Conservation (phyloP, 306 rosid genomes). For the Acmispon strigosus region DNA sequence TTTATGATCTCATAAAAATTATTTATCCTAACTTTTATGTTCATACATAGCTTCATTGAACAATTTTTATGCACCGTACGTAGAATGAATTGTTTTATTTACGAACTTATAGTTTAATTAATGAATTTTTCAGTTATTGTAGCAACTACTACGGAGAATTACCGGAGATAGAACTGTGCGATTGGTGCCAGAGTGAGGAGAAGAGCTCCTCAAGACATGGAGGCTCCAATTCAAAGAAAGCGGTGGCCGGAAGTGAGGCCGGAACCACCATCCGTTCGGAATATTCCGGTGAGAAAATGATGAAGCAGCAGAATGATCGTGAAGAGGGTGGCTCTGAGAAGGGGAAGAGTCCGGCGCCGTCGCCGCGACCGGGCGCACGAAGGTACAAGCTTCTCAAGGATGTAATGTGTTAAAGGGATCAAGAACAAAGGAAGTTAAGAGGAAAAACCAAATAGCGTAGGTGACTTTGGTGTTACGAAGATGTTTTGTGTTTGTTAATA, state of each 20-base stretch:
- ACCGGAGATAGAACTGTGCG: conserved; percentile 72
- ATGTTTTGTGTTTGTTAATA: conserved; percentile 29
- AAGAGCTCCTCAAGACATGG: conserved; percentile 41
- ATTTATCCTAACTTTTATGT: neutral
- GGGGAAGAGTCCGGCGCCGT: conserved; percentile 51
- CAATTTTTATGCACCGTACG: too few species aligned
- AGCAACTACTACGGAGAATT: conserved; percentile 78
- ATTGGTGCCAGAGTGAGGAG: conserved; percentile 87
- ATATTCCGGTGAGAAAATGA: conserved; percentile 55
- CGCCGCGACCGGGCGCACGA: conserved; percentile 75
- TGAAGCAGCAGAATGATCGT: conserved; percentile 45
- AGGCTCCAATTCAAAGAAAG: conserved; percentile 44
- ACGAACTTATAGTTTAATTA: neutral
- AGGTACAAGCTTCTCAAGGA: conserved; percentile 99
- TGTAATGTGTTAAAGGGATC: conserved; percentile 67
- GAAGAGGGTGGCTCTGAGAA: conserved; percentile 44
- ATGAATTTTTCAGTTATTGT: conserved; percentile 51
- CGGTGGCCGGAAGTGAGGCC: conserved; percentile 14
- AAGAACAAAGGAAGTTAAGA: neutral
- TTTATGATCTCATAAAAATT: neutral
- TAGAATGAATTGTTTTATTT: too few species aligned
- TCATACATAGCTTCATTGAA: neutral
- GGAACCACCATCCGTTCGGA: conserved; percentile 52
- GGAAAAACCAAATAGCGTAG: neutral
- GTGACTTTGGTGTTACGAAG: conserved; percentile 16